These are phyloP conservation scores for Rhytidiadelphus loreus DNA, from an alignment of 225 moss, liverwort and hornwort species.

Conservation along the genomic window DNA sequence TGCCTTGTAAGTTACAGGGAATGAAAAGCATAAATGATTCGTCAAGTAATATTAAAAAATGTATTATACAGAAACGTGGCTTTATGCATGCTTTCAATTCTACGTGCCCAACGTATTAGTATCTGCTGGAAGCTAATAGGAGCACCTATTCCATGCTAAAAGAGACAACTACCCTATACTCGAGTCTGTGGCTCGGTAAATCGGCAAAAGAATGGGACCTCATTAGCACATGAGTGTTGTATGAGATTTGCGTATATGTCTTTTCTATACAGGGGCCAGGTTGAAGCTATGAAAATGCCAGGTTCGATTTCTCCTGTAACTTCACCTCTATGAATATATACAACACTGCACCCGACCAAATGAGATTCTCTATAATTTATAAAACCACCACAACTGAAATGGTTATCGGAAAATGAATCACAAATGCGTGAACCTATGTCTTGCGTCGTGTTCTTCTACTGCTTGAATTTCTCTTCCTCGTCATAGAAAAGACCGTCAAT, in stretches of 20 bases:
- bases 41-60: not conserved
- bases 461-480: slow-evolving; percentile 44
- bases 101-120: not conserved
- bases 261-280: slow-evolving; percentile 4
- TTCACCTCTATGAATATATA: slow-evolving; percentile 3
- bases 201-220: slow-evolving; percentile 9
- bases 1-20: not conserved
- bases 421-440: not conserved
- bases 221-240: slow-evolving; percentile 9
- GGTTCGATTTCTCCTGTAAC: not conserved
- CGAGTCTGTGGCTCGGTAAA: not conserved
- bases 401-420: not conserved
- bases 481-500: slow-evolving; percentile 97
- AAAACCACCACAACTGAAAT: not conserved
- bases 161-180: not conserved
- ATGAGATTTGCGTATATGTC: not conserved
- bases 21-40: not conserved
- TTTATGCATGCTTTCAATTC: slow-evolving; percentile 2
- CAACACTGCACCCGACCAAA: not conserved
- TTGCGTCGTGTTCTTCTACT: not conserved
- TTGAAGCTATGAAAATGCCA: not conserved
- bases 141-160: not conserved
- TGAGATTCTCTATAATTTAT: not conserved
- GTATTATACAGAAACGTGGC: slow-evolving; percentile 9
- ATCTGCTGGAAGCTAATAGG: not conserved